A percentile compares a stretch with the other conserved stretches of the same genome.
Evolutionary conservation across 2,329 filamentous ascomycete species (phyloP).

Genomic region (Metarhizium guizhouense): DNA sequence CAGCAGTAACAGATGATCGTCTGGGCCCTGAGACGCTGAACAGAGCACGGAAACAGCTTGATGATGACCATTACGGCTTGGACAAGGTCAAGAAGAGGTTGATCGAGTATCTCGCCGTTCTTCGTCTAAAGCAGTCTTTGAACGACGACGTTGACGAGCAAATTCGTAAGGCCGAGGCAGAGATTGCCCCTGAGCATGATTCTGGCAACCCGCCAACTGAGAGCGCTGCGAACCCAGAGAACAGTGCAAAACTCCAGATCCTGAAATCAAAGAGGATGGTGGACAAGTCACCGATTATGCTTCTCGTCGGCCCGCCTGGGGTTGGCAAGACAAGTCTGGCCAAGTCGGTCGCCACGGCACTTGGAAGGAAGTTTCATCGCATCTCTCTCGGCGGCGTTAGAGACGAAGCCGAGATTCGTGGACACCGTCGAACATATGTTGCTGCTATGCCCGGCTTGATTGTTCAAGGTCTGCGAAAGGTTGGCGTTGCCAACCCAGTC

Average conservation of each 20-base stretch:
- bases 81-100: slow-evolving; percentile 96
- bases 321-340: slow-evolving; percentile 95
- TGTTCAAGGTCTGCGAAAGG: slow-evolving; percentile 89
- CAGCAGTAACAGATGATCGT: slow-evolving; percentile 72
- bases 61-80: slow-evolving; percentile 92
- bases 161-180: slow-evolving; percentile 58
- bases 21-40: slow-evolving; percentile 72
- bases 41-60: slow-evolving; percentile 77
- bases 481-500: slow-evolving; percentile 90
- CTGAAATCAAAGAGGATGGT: slow-evolving; percentile 76
- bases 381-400: slow-evolving; percentile 93
- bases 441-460: slow-evolving; percentile 97
- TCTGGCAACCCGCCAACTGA: slow-evolving; percentile 10
- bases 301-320: slow-evolving; percentile 87
- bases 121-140: slow-evolving; percentile 85
- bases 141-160: slow-evolving; percentile 77
- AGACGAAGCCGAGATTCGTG: slow-evolving; percentile 94
- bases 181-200: slow-evolving; percentile 46
- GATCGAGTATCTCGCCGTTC: slow-evolving; percentile 91
- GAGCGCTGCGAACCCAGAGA: slow-evolving; percentile 20
- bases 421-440: slow-evolving; percentile 91
- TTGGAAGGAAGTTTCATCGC: slow-evolving; percentile 92
- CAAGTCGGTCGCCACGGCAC: slow-evolving; percentile 81
- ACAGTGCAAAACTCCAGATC: slow-evolving; percentile 58
- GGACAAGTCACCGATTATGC: slow-evolving; percentile 91